Evolutionary conservation across 257 asterid genomes (phyloP).

Genomic region (Dorcoceras hygrometricum): DNA sequence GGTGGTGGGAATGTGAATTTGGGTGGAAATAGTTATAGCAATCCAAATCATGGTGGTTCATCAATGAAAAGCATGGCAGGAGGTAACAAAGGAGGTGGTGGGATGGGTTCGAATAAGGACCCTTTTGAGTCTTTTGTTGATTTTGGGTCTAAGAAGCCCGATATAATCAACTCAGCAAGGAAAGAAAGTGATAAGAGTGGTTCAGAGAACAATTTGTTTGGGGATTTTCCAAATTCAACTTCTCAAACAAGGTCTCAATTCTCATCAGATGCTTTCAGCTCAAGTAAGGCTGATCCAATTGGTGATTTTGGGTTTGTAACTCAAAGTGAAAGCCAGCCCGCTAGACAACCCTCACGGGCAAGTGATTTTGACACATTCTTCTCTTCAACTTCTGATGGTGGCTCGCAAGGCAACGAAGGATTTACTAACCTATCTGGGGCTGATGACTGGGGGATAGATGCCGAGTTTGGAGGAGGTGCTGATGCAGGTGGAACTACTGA

Average conservation of each 20-base stretch:
- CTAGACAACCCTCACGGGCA: conserved; percentile 36
- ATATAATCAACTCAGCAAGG: conserved; percentile 42
- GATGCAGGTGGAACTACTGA: conserved; percentile 61
- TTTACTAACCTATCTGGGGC: conserved; percentile 33
- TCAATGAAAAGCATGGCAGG: conserved; percentile 57
- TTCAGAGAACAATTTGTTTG: conserved; percentile 48
- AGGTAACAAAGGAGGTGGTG: conserved; percentile 42
- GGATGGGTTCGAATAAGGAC: conserved; percentile 54
- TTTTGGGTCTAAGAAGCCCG: conserved; percentile 49
- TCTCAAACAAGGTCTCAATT: conserved; percentile 40
- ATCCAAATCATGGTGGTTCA: conserved; percentile 49
- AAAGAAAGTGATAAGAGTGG: conserved; percentile 38
- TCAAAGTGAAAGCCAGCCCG: conserved; percentile 35
- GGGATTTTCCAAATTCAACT: conserved; percentile 55
- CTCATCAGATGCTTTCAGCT: conserved; percentile 32
- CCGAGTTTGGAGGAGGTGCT: conserved; percentile 42
- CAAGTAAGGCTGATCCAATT: conserved; percentile 37
- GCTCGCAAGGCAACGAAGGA: conserved; percentile 21
- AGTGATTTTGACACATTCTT: conserved; percentile 40
- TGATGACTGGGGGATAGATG: conserved; percentile 63
- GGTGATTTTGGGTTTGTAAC: conserved; percentile 47
- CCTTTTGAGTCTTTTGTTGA: conserved; percentile 82
- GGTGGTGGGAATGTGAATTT: conserved; percentile 42
- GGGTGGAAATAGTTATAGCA: conserved; percentile 39
- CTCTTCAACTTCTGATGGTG: conserved; percentile 21